Evolutionary conservation across 805 yeast genomes (phyloP).

Genomic region (Lachancea dasiensis): DNA sequence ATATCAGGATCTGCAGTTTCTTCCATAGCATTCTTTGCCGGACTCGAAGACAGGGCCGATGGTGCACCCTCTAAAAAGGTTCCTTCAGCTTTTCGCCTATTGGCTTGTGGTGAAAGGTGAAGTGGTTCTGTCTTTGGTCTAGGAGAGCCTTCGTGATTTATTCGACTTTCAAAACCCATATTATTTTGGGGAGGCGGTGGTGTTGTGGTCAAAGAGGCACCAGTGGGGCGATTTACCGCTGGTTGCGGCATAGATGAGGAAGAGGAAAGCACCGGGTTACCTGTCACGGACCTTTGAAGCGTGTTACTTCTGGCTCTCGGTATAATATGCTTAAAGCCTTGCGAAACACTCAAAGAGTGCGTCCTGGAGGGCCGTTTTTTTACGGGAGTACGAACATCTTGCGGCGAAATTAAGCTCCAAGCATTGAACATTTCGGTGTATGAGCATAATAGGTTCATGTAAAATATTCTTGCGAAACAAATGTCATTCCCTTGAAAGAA

Average conservation of each 20-base stretch:
- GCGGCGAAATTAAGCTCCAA: slow-evolving; percentile 35
- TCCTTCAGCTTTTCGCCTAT: slow-evolving; percentile 9
- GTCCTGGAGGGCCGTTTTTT: slow-evolving; percentile 11
- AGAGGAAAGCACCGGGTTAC: slow-evolving; percentile 1
- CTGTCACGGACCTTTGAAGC: slow-evolving; percentile 5
- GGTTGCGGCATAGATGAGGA: slow-evolving; percentile 2
- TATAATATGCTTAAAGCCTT: slow-evolving; percentile 6
- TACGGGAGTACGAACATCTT: slow-evolving; percentile 6
- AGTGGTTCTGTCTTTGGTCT: slow-evolving; percentile 12
- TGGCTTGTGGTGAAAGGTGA: slow-evolving; percentile 13
- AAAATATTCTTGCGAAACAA: slow-evolving; percentile 57
- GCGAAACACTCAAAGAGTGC: slow-evolving; percentile 6
- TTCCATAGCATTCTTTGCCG: slow-evolving; percentile 4
- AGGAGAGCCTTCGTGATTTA: slow-evolving; percentile 15
- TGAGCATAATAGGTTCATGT: slow-evolving; percentile 55
- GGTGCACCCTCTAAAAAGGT: slow-evolving; percentile 11
- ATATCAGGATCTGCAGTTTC: slow-evolving; percentile 33
- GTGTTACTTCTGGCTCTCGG: slow-evolving; percentile 10
- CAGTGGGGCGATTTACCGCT: background rate
- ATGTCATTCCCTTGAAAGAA: slow-evolving; percentile 56
- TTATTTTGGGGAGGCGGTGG: slow-evolving; percentile 12
- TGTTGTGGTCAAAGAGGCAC: slow-evolving; percentile 8
- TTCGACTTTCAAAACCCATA: background rate
- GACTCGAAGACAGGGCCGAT: background rate
- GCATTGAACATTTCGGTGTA: slow-evolving; percentile 66